Evolutionary conservation across 768 basidiomycete species (phyloP), one percentile per base, ranked within the genome.

Genomic region (Termitomyces bulborhizus): DNA sequence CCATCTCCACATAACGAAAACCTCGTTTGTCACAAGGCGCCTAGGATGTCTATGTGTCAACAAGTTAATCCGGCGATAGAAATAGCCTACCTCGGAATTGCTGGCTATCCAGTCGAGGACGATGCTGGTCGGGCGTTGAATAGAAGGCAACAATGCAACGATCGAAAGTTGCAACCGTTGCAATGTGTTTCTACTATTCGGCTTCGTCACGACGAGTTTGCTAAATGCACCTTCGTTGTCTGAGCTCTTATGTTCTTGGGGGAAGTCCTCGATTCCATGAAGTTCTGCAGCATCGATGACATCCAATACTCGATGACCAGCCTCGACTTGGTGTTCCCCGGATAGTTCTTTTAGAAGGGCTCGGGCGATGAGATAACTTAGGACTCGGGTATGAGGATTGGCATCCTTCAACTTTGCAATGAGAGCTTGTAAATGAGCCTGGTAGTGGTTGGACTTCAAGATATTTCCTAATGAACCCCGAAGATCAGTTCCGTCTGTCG

Each of bases 301-400:
- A 15, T 70, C 65, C 34, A 90, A 58, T 3, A 83, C 60, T 46
- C 71, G 69, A 29, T 72, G 68, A 1, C 83, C 86, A 1, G 81
- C 70, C 7, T 78, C 72, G 34, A 90, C 65, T 59, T 84, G 84
- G 49, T 78, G 78, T 40, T 81, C 78, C 13, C 84, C 84, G 4
- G 82, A 77, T 0, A 84, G 60, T 26, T 76, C 76, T 32, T 68
- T 67, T 32, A 93, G 66, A 51, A 94, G 66, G 0, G 80, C 76
- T n/a, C 82, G 77, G n/a, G 80, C 69, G 51, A 90, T 70, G 9
- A 93, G 71, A 63, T 83, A 82, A 0, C 80, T 79, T 45, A 93
- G 68, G 2, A 80, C 68, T 16, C 82, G 77, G 31, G 79, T 71
- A 58, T 88, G 77, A 0, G 80, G 63, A 57, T 81, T 73, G 0